Conservation (phyloP, 495 filamentous ascomycete genomes). For the Usnea hakonensis region DNA sequence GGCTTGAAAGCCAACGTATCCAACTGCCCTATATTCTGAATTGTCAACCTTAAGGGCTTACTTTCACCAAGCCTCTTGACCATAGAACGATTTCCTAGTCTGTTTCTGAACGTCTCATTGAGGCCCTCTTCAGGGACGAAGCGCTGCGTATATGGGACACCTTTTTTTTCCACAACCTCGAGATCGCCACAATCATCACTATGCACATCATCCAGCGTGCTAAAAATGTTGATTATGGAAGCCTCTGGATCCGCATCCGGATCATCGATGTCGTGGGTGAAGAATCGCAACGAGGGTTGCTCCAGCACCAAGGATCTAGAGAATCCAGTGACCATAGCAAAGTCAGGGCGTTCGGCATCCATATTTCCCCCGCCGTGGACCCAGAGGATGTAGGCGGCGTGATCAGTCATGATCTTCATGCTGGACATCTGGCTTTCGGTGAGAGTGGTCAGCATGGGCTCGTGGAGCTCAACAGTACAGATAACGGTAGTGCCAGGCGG, state of each 20-base stretch:
- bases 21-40: constrained; percentile 16
- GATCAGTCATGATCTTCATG: constrained; percentile 29
- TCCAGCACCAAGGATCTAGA: constrained; percentile 33
- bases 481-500: constrained; percentile 2
- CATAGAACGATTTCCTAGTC: constrained; percentile 13
- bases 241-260: not conserved
- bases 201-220: not conserved
- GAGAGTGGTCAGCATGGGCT: constrained; percentile 27
- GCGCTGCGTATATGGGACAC: constrained; percentile 16
- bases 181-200: not conserved
- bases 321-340: constrained; percentile 28
- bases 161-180: not conserved
- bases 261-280: constrained; percentile 27
- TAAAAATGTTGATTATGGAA: not conserved
- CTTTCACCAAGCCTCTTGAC: constrained; percentile 13
- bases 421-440: constrained; percentile 24
- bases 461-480: constrained; percentile 24
- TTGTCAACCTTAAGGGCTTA: constrained; percentile 14
- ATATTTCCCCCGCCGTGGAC: constrained; percentile 26
- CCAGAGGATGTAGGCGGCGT: constrained; percentile 31
- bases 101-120: constrained; percentile 24
- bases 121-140: constrained; percentile 23
- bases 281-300: constrained; percentile 32
- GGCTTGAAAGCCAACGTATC: constrained; percentile 15
- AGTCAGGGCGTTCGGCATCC: constrained; percentile 27